Evolutionary conservation across 2,329 filamentous ascomycete genomes (phyloP).

Genomic region (Calonectria naviculata): DNA sequence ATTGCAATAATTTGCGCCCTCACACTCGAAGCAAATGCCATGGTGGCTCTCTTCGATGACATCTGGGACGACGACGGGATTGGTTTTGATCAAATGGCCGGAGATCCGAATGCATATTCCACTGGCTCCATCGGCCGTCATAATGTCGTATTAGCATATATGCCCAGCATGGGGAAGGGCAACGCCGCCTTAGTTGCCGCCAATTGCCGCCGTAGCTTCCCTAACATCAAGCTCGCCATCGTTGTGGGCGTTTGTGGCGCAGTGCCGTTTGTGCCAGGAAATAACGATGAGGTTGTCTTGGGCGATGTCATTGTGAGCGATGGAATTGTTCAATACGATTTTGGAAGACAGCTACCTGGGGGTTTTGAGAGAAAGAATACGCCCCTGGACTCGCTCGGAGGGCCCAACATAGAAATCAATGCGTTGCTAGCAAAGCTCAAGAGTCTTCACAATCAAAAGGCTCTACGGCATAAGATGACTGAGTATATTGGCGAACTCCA

Average conservation of each 20-base stretch:
- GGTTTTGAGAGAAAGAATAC: slow-evolving; percentile 35
- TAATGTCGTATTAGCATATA: neutral
- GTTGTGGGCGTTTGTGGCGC: slow-evolving; percentile 25
- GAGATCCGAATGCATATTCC: slow-evolving; percentile 31
- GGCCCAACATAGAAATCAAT: slow-evolving; percentile 34
- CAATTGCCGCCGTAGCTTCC: neutral
- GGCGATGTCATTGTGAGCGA: slow-evolving; percentile 43
- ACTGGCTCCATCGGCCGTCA: neutral
- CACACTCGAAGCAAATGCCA: slow-evolving; percentile 27
- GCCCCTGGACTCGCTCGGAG: slow-evolving; percentile 27
- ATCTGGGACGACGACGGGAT: slow-evolving; percentile 23
- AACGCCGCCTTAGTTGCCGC: neutral
- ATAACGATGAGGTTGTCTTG: slow-evolving; percentile 28
- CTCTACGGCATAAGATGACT: neutral
- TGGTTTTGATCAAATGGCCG: slow-evolving; percentile 34
- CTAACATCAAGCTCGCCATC: neutral
- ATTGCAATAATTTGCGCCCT: slow-evolving; percentile 35
- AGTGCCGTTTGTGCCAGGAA: slow-evolving; percentile 22
- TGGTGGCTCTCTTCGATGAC: slow-evolving; percentile 29
- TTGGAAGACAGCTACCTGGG: slow-evolving; percentile 37
- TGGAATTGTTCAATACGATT: slow-evolving; percentile 43
- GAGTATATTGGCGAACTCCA: neutral
- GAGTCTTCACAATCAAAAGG: slow-evolving; percentile 12
- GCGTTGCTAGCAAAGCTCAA: slow-evolving; percentile 36
- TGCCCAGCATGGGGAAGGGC: neutral